These are phyloP conservation scores for Xylariomycetidae sp. DNA, from an alignment of 2,329 filamentous ascomycete genomes.

Conservation along the genomic window DNA sequence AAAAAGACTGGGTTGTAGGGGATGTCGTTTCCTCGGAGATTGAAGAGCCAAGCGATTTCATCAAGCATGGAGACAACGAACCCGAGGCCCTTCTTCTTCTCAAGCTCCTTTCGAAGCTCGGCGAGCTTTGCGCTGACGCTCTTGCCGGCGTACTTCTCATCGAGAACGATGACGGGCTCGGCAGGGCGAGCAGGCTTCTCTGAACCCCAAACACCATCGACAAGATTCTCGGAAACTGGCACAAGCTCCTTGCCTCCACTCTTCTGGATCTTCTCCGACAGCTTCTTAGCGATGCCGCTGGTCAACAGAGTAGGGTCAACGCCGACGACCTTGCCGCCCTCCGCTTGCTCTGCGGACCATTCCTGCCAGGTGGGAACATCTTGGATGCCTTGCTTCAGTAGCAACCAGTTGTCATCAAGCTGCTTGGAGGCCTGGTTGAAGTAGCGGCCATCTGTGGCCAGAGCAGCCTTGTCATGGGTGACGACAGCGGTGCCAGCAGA, in stretches of 20 bases:
- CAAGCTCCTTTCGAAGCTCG: conserved; percentile 83
- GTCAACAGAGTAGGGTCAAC: conserved; percentile 88
- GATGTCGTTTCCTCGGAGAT: conserved; percentile 89
- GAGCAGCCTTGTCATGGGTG: conserved; percentile 75
- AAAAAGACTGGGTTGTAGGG: conserved; percentile 99
- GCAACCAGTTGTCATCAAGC: conserved; percentile 82
- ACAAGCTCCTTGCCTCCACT: conserved; percentile 72
- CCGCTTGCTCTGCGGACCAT: conserved; percentile 84
- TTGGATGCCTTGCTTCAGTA: conserved; percentile 88
- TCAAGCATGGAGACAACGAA: conserved; percentile 94
- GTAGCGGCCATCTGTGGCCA: conserved; percentile 94
- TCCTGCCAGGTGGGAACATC: conserved; percentile 97
- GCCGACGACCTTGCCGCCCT: conserved; percentile 79
- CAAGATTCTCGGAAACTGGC: conserved; percentile 72
- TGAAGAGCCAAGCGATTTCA: conserved; percentile 98
- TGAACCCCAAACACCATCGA: conserved; percentile 84
- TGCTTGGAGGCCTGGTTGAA: conserved; percentile 95
- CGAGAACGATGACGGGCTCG: conserved; percentile 68
- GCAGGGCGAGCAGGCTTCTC: conserved; percentile 68
- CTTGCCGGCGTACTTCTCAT: conserved; percentile 72
- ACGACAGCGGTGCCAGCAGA: conserved; percentile 91
- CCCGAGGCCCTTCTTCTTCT: conserved; percentile 80
- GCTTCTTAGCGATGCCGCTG: conserved; percentile 55
- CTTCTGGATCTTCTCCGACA: conserved; percentile 81
- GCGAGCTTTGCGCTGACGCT: conserved; percentile 74